Evolutionary conservation across 2,329 filamentous ascomycete species (phyloP).

Genomic region (Chaetomium sp.): DNA sequence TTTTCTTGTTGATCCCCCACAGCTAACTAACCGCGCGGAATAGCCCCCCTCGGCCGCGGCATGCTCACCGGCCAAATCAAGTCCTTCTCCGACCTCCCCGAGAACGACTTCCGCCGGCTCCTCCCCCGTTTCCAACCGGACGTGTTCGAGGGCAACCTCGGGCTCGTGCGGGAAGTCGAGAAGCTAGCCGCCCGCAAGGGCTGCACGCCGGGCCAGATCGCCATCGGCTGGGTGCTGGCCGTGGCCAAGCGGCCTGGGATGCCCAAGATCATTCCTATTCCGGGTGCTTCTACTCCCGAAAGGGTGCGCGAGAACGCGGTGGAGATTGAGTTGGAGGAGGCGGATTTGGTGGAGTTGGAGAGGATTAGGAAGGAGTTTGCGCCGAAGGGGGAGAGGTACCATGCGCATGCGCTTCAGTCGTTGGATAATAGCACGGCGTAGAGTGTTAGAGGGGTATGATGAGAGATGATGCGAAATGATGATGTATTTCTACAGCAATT

Average conservation of each 20-base stretch:
- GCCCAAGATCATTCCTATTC: constrained; percentile 58
- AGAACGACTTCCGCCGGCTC: constrained; percentile 39
- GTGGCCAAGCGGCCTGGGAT: constrained; percentile 46
- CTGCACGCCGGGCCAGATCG: constrained; percentile 57
- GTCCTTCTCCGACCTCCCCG: constrained; percentile 47
- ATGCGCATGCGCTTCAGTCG: constrained; percentile 10
- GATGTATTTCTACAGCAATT: no score
- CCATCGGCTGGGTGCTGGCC: constrained; percentile 55
- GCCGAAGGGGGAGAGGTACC: constrained; percentile 15
- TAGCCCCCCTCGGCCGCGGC: constrained; percentile 41
- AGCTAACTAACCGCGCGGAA: background rate
- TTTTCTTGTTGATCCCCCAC: background rate
- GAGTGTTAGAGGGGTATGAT: no score
- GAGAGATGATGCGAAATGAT: no score
- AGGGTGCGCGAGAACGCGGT: constrained; percentile 56
- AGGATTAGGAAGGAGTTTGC: constrained; percentile 14
- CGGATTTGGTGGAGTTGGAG: constrained; percentile 21
- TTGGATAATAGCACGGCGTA: constrained; percentile 12
- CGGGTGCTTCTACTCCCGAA: constrained; percentile 51
- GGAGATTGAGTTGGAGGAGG: constrained; percentile 30
- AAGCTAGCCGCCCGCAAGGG: constrained; percentile 53
- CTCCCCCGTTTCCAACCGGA: constrained; percentile 56
- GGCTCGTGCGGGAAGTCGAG: constrained; percentile 53
- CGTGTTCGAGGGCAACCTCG: constrained; percentile 57
- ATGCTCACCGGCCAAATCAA: constrained; percentile 50